Conservation (phyloP, 164 flowering plant genomes). For the grape (Vitis vinifera) region DNA sequence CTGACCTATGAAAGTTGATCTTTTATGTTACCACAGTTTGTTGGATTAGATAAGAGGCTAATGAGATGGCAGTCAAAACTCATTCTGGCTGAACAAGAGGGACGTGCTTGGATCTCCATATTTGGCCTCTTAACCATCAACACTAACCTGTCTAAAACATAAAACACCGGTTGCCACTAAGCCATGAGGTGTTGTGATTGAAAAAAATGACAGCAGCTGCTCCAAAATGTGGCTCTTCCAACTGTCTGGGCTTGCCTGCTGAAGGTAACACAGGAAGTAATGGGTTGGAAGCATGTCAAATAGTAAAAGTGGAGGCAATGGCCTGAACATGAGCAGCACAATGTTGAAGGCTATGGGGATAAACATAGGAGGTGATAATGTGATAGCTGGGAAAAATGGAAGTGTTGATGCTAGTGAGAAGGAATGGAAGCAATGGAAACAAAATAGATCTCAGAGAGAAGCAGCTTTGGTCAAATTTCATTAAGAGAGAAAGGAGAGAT, state of each 20-base stretch:
- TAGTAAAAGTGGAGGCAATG: slow-evolving; percentile 68
- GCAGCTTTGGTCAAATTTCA: slow-evolving; percentile 80
- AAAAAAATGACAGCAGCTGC: slow-evolving; percentile 42
- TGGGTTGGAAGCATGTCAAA: slow-evolving; percentile 69
- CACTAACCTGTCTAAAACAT: slow-evolving; percentile 40
- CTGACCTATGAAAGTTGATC: slow-evolving; percentile 33
- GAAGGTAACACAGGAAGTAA: slow-evolving; percentile 50
- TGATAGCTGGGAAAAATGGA: slow-evolving; percentile 37
- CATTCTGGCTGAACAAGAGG: slow-evolving; percentile 28
- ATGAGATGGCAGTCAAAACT: slow-evolving; percentile 17
- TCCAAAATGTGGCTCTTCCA: slow-evolving; percentile 59
- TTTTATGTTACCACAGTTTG: slow-evolving; percentile 22
- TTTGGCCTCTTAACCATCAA: slow-evolving; percentile 51
- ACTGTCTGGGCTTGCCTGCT: slow-evolving; percentile 34
- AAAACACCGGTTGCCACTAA: slow-evolving; percentile 29
- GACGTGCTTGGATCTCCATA: slow-evolving; percentile 34
- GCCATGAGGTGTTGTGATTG: slow-evolving; percentile 39
- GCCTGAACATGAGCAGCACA: slow-evolving; percentile 51
- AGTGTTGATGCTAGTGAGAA: slow-evolving; percentile 37
- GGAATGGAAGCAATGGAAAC: slow-evolving; percentile 34
- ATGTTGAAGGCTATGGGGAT: slow-evolving; percentile 40
- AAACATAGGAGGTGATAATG: slow-evolving; percentile 54
- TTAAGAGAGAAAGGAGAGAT: slow-evolving; percentile 67
- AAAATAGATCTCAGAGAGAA: slow-evolving; percentile 58
- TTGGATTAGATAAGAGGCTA: slow-evolving; percentile 23